Percentiles rank a stretch among this genome's conserved stretches.
Conservation (phyloP, 495 filamentous ascomycete genomes). For the Penicillium maclennaniae region DNA sequence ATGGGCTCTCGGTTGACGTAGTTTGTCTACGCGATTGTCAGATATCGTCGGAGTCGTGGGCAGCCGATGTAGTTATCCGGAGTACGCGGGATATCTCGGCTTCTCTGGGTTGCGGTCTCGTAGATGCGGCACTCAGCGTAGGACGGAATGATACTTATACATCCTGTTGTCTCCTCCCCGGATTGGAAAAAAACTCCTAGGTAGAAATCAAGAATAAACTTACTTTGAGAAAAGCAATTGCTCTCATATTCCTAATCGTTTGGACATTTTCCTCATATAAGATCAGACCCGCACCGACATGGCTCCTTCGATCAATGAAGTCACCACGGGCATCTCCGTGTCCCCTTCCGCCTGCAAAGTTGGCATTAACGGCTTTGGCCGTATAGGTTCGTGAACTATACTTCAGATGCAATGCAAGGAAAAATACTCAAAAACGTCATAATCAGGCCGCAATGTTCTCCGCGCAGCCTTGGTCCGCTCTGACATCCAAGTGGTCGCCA, state of each 20-base stretch:
- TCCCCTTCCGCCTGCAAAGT: conserved; percentile 20
- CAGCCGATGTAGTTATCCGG: conserved; percentile 20
- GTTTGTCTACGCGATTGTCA: background rate
- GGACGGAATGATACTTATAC: conserved; percentile 18
- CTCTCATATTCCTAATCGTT: too few species aligned
- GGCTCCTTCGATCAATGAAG: conserved; percentile 30
- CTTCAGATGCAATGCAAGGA: background rate
- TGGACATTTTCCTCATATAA: too few species aligned
- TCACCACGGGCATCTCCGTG: conserved; percentile 9
- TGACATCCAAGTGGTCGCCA: conserved; percentile 32
- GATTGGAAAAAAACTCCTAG: background rate
- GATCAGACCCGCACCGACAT: conserved; percentile 12
- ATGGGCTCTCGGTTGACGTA: conserved; percentile 5
- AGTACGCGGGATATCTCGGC: conserved; percentile 16
- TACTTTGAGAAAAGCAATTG: background rate
- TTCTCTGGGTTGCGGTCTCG: background rate
- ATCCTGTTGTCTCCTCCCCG: background rate
- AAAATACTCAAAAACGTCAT: background rate
- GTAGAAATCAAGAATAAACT: conserved; percentile 6
- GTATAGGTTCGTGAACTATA: conserved; percentile 21
- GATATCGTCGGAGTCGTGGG: conserved; percentile 4
- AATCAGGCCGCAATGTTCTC: conserved; percentile 33
- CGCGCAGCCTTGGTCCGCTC: conserved; percentile 30
- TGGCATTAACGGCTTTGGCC: conserved; percentile 36
- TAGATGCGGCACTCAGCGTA: background rate